These are phyloP conservation scores for Trichoderma sp. DNA, from an alignment of 2,329 filamentous ascomycete species.

Conservation along the genomic window DNA sequence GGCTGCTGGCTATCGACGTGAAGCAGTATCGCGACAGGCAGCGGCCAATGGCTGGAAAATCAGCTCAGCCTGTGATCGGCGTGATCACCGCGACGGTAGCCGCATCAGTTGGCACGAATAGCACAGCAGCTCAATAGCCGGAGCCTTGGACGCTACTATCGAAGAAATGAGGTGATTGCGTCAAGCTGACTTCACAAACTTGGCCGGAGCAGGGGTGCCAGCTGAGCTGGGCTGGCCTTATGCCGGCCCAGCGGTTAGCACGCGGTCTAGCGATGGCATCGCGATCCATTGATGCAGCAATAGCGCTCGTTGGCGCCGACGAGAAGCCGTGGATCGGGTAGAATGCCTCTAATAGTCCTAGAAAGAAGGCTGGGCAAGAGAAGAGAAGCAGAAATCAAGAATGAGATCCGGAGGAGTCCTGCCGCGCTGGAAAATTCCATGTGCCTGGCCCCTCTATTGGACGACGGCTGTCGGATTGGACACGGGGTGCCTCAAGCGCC, in stretches of 20 bases:
- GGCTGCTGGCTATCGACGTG: background rate
- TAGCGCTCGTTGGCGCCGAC: conserved; percentile 26
- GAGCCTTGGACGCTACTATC: background rate
- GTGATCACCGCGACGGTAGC: conserved; percentile 14
- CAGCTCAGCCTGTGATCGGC: conserved; percentile 8
- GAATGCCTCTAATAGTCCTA: background rate
- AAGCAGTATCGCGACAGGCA: conserved; percentile 12
- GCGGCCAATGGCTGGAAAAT: conserved; percentile 4
- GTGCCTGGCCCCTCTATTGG: background rate
- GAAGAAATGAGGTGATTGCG: conserved; percentile 22
- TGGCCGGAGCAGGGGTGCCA: conserved; percentile 9
- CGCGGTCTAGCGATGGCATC: background rate
- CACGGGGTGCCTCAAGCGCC: background rate
- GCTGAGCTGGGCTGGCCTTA: conserved; percentile 9
- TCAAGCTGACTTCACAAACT: conserved; percentile 8
- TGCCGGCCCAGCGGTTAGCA: conserved; percentile 24
- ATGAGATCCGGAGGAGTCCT: background rate
- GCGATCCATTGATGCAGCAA: conserved; percentile 22
- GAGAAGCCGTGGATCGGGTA: background rate
- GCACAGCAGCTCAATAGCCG: background rate
- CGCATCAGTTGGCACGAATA: conserved; percentile 1
- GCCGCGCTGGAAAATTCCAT: background rate
- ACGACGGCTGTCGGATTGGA: conserved; percentile 1
- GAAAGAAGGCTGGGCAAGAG: background rate
- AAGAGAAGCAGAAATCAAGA: background rate